Evolutionary conservation across 441 rosid species (phyloP).

Genomic region (Bocquillonia castaneifolia): DNA sequence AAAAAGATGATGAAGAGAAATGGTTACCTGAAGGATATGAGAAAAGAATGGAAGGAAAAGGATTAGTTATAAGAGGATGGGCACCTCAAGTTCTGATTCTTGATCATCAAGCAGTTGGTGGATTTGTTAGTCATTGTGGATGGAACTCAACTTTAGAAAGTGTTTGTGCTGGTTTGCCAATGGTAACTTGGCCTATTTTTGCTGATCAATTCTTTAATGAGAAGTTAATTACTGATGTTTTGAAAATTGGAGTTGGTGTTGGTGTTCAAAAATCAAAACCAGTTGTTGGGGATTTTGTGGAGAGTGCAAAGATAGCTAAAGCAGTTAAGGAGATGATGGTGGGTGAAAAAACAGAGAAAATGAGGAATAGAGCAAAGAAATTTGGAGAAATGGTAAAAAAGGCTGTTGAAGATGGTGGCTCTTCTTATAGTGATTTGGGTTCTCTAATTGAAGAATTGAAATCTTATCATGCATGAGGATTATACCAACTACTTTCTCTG

Average conservation of each 20-base stretch:
- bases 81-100: constrained; percentile 69
- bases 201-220: constrained; percentile 58
- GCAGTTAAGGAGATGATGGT: constrained; percentile 34
- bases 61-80: constrained; percentile 58
- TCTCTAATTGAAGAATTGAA: constrained; percentile 36
- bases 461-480: too few species aligned
- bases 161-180: constrained; percentile 41
- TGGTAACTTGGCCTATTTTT: constrained; percentile 53
- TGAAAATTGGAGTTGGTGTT: constrained; percentile 36
- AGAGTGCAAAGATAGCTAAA: constrained; percentile 39
- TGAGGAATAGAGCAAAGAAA: constrained; percentile 32
- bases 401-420: constrained; percentile 52
- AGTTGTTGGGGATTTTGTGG: constrained; percentile 26
- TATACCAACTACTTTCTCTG: too few species aligned
- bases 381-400: constrained; percentile 38
- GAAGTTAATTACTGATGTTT: constrained; percentile 38
- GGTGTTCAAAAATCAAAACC: constrained; percentile 32
- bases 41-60: constrained; percentile 42
- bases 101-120: constrained; percentile 50
- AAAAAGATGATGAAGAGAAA: not conserved
- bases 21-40: constrained; percentile 58
- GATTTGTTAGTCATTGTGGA: constrained; percentile 62
- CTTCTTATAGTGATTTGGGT: constrained; percentile 43
- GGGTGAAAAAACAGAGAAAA: constrained; percentile 45
- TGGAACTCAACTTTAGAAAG: constrained; percentile 67